Evolutionary conservation across 2,329 filamentous ascomycete species (phyloP).

Genomic region (Penicillium sp.): DNA sequence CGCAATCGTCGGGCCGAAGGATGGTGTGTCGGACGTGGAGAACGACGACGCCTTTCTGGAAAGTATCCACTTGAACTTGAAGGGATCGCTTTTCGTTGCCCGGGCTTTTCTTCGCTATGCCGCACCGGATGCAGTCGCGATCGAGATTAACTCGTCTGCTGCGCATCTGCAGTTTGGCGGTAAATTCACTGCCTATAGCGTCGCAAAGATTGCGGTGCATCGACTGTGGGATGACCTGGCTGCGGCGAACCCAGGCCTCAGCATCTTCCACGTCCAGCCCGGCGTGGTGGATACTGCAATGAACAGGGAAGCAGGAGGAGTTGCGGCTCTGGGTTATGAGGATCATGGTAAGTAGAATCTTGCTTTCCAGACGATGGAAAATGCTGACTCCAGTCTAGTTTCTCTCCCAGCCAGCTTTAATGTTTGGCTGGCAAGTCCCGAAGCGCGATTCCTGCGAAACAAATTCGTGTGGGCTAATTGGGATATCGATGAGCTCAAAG

Average conservation of each 20-base stretch:
- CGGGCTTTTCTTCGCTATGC: conserved; percentile 36
- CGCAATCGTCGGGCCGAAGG: conserved; percentile 31
- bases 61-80: conserved; percentile 3
- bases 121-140: conserved; percentile 31
- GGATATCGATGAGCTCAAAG: conserved; percentile 55
- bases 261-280: conserved; percentile 37
- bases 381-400: conserved; percentile 4
- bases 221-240: conserved; percentile 32
- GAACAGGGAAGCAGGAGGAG: conserved; percentile 25
- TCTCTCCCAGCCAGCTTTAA: conserved; percentile 45
- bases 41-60: conserved; percentile 33
- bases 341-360: conserved; percentile 30
- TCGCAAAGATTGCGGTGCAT: conserved; percentile 33
- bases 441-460: conserved; percentile 51
- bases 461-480: conserved; percentile 54
- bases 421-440: conserved; percentile 48
- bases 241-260: conserved; percentile 27
- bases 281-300: conserved; percentile 27
- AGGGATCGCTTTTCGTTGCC: conserved; percentile 6
- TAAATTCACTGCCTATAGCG: conserved; percentile 27
- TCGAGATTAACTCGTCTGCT: conserved; percentile 39
- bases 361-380: background rate
- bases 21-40: conserved; percentile 31
- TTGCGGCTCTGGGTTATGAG: conserved; percentile 22
- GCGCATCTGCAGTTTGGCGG: conserved; percentile 36